These are phyloP conservation scores for Pontederia crassipes DNA, from an alignment of 176 grass and related monocot species.

Conservation along the genomic window DNA sequence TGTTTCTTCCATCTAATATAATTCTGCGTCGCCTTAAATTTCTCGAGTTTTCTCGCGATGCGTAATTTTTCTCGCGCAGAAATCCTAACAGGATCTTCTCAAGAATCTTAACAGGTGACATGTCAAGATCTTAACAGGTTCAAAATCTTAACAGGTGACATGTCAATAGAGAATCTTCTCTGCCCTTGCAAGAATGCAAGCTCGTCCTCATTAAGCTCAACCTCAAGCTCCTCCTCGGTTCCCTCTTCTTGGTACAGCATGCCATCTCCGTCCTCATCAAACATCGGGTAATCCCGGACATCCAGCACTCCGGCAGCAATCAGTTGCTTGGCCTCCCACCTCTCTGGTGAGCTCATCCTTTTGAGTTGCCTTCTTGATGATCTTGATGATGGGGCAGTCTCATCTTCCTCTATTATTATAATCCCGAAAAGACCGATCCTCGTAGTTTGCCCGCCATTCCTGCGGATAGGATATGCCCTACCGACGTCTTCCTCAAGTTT, in stretches of 20 bases:
- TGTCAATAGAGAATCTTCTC: slow-evolving; percentile 69
- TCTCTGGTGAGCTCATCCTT: slow-evolving; percentile 85
- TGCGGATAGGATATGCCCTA: slow-evolving; percentile 40
- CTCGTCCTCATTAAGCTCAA: slow-evolving; percentile 91
- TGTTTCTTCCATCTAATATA: too few species aligned
- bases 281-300: slow-evolving; percentile 54
- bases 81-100: too few species aligned
- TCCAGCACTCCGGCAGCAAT: slow-evolving; percentile 76
- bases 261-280: slow-evolving; percentile 80
- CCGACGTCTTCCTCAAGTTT: slow-evolving; percentile 32
- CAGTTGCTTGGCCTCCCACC: slow-evolving; percentile 84
- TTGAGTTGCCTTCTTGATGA: slow-evolving; percentile 40
- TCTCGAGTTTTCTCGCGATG: too few species aligned
- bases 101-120: too few species aligned
- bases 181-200: slow-evolving; percentile 86
- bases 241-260: slow-evolving; percentile 85
- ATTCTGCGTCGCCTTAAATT: too few species aligned
- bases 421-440: slow-evolving; percentile 79
- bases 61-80: too few species aligned
- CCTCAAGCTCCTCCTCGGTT: slow-evolving; percentile 76
- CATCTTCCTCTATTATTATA: slow-evolving; percentile 57
- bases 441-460: slow-evolving; percentile 18
- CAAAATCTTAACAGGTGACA: slow-evolving; percentile 94
- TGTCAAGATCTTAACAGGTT: too few species aligned
- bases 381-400: slow-evolving; percentile 27